Evolutionary conservation across 805 yeast genomes (phyloP).

Genomic region (Spathaspora passalidarum): DNA sequence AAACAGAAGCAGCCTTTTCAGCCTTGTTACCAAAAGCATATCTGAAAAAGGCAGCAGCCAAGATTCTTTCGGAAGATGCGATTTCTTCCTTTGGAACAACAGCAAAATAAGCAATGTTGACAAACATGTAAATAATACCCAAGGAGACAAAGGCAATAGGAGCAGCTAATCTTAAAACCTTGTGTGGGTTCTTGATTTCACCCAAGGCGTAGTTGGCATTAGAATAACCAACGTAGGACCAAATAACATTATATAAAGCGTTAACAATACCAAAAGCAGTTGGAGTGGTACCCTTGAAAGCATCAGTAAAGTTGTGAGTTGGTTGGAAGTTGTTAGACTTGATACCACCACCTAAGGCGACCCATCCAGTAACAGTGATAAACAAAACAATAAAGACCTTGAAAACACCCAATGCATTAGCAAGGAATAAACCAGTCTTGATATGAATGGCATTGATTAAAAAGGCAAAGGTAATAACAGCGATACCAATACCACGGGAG

Average conservation of each 20-base stretch:
- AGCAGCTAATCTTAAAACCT: slow-evolving; percentile 68
- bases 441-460: slow-evolving; percentile 59
- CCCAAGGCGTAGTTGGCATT: slow-evolving; percentile 82
- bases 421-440: slow-evolving; percentile 64
- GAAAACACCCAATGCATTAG: slow-evolving; percentile 63
- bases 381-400: slow-evolving; percentile 69
- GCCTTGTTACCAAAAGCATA: slow-evolving; percentile 69
- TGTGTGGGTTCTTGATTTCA: slow-evolving; percentile 71
- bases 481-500: slow-evolving; percentile 74
- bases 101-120: slow-evolving; percentile 76
- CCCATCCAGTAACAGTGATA: slow-evolving; percentile 79
- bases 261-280: slow-evolving; percentile 69
- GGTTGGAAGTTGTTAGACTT: slow-evolving; percentile 46
- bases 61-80: slow-evolving; percentile 58
- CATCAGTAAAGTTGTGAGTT: slow-evolving; percentile 57
- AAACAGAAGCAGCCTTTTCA: slow-evolving; percentile 69
- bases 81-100: slow-evolving; percentile 70
- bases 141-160: slow-evolving; percentile 65
- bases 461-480: slow-evolving; percentile 68
- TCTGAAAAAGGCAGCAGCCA: slow-evolving; percentile 74
- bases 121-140: slow-evolving; percentile 68
- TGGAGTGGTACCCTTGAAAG: slow-evolving; percentile 54
- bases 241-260: slow-evolving; percentile 77
- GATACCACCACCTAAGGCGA: slow-evolving; percentile 70
- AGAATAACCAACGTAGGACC: slow-evolving; percentile 83